These are phyloP conservation scores for Leishmania arabica DNA, from an alignment of 208 protist genomes.

Conservation along the genomic window DNA sequence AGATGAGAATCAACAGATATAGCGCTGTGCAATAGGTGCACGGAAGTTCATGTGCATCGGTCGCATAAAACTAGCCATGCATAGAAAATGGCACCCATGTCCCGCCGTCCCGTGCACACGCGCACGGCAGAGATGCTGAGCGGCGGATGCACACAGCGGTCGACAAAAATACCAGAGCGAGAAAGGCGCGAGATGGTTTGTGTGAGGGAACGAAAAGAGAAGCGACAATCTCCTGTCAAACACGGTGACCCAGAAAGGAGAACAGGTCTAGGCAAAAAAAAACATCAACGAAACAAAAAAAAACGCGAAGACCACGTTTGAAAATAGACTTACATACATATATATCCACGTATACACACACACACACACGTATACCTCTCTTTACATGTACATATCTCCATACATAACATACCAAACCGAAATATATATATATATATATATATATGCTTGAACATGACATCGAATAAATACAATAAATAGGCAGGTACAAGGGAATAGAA, in stretches of 20 bases:
- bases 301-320: not conserved
- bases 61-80: not conserved
- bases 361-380: too few relatives aligned
- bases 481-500: not conserved
- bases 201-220: not conserved
- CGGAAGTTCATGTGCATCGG: not conserved
- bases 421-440: too few relatives aligned
- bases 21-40: not conserved
- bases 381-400: not conserved
- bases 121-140: not conserved
- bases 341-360: not conserved
- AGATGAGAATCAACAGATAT: not conserved
- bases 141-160: not conserved
- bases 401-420: too few relatives aligned
- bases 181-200: not conserved
- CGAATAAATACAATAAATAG: not conserved
- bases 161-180: conserved; percentile 6
- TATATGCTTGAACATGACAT: not conserved
- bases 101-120: too few relatives aligned
- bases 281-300: not conserved
- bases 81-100: not conserved
- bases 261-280: not conserved
- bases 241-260: not conserved
- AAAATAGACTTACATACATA: not conserved
- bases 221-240: not conserved